phyloP scores from a whole-genome alignment of 345 rosid genomes.

The Rhodomyrtus tomentosa region DNA sequence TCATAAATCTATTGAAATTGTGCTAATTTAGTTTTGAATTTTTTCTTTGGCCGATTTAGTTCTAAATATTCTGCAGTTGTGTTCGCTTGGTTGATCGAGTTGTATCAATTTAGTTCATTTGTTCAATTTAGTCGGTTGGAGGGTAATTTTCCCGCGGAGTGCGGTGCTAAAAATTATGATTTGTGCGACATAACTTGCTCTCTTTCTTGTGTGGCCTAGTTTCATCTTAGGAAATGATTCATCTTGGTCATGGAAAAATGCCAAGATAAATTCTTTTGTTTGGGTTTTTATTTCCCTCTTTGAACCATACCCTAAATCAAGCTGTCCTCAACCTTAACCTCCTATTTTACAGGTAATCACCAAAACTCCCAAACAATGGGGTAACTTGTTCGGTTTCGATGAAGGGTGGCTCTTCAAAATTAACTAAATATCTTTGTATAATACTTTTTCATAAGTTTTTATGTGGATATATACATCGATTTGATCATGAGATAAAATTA shows the following conservation, averaged over 20 bases:
- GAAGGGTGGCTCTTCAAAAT: not conserved
- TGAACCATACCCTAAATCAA: not conserved
- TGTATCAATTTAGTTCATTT: too few relatives aligned
- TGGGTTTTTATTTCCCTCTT: not conserved
- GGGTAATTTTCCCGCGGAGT: not conserved
- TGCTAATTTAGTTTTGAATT: too few relatives aligned
- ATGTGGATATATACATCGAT: not conserved
- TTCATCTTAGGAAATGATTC: not conserved
- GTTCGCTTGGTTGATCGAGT: too few relatives aligned
- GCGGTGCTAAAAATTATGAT: not conserved
- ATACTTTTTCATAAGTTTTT: not conserved
- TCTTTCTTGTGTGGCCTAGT: not conserved
- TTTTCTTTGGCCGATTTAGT: too few relatives aligned
- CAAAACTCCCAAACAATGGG: not conserved
- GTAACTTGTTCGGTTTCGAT: not conserved
- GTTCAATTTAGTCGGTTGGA: too few relatives aligned
- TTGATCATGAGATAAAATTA: not conserved
- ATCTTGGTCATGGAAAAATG: not conserved
- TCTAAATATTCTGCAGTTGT: too few relatives aligned
- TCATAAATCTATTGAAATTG: too few relatives aligned
- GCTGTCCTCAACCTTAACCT: not conserved
- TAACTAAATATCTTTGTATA: not conserved
- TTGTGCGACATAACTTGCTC: not conserved
- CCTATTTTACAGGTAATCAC: not conserved
- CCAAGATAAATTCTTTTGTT: not conserved